Percentiles rank a stretch among this genome's conserved stretches.
phyloP scores from a whole-genome alignment of 2,329 filamentous ascomycete genomes.

The Ilyonectria mors-panacis region DNA sequence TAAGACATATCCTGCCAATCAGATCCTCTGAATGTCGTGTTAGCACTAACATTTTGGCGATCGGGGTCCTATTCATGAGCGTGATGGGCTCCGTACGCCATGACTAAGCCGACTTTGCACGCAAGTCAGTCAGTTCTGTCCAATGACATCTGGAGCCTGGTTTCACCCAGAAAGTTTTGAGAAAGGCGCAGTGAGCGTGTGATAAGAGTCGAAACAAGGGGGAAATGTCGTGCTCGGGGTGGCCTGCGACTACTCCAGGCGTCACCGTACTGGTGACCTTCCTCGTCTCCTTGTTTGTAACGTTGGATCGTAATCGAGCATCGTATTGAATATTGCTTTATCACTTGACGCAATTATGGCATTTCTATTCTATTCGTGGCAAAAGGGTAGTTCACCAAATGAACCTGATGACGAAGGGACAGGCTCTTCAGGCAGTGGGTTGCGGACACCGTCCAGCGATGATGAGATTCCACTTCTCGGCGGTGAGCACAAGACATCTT shows the following conservation, averaged over 20 bases:
- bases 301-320: not conserved
- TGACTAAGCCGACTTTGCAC: not conserved
- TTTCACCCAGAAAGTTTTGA: not conserved
- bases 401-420: not conserved
- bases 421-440: not conserved
- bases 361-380: constrained; percentile 19
- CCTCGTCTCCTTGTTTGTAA: not conserved
- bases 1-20: not conserved
- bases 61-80: not conserved
- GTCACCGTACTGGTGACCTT: not conserved
- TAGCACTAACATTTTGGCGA: not conserved
- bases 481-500: constrained; percentile 9
- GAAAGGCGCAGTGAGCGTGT: not conserved
- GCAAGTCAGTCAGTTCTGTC: not conserved
- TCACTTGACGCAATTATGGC: constrained; percentile 4
- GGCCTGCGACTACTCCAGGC: not conserved
- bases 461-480: constrained; percentile 25
- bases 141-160: not conserved
- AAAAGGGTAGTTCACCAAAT: not conserved
- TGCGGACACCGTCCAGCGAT: constrained; percentile 7
- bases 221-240: constrained; percentile 1
- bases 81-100: not conserved
- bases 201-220: not conserved
- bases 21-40: not conserved
- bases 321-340: not conserved